phyloP scores from a whole-genome alignment of 2,329 filamentous ascomycete genomes.

The Macrophomina pseudophaseolina region DNA sequence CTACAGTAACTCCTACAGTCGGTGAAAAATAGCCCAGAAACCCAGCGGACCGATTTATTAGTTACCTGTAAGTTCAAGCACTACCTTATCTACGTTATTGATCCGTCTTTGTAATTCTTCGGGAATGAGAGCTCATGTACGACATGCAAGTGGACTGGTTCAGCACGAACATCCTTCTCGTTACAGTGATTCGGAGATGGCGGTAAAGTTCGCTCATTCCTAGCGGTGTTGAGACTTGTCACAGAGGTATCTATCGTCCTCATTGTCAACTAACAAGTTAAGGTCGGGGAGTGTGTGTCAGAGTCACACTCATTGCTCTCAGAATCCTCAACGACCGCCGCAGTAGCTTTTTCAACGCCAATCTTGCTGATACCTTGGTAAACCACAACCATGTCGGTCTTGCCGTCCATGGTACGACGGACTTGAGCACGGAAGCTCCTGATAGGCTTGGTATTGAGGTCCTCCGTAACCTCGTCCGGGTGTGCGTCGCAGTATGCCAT shows the following conservation, averaged over 20 bases:
- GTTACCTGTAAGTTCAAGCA: too few species aligned
- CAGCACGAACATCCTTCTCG: too few species aligned
- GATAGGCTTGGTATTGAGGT: background rate
- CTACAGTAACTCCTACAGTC: too few species aligned
- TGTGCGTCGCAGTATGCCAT: slow-evolving; percentile 2
- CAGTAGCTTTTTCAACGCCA: too few species aligned
- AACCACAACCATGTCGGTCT: background rate
- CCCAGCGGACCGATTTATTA: too few species aligned
- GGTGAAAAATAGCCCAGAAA: too few species aligned
- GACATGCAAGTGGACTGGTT: too few species aligned
- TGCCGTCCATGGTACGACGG: slow-evolving; percentile 4
- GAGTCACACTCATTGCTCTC: background rate
- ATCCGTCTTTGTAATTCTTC: too few species aligned
- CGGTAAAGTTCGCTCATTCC: too few species aligned
- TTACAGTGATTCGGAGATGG: background rate
- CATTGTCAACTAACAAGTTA: background rate
- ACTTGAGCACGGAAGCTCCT: background rate
- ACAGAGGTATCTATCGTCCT: background rate
- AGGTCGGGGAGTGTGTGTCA: background rate
- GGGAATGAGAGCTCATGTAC: too few species aligned
- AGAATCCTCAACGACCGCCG: background rate
- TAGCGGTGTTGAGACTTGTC: background rate
- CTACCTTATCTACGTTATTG: too few species aligned
- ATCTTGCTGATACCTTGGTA: background rate
- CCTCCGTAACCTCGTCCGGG: background rate